phyloP scores from a whole-genome alignment of 176 grass and related monocot species.

The Calamus simplicifolius region DNA sequence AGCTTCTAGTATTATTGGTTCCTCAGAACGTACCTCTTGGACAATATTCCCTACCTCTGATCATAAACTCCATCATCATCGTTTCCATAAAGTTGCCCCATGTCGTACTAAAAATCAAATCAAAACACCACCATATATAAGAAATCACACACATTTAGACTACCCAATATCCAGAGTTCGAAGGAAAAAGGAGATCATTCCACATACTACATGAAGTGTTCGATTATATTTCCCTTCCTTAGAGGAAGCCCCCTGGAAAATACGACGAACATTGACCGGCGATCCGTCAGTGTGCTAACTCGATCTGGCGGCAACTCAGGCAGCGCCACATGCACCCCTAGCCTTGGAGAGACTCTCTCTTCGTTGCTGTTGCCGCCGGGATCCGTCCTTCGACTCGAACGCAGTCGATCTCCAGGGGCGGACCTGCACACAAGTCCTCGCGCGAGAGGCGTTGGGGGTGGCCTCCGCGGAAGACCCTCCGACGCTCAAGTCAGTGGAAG shows the following conservation, averaged over 20 bases:
- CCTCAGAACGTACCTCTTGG: too few species aligned
- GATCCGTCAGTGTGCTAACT: slow-evolving; percentile 36
- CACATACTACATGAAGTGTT: slow-evolving; percentile 51
- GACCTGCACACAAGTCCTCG: too few species aligned
- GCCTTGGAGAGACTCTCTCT: background rate
- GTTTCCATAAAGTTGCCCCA: slow-evolving; percentile 37
- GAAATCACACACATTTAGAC: background rate
- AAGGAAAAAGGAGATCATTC: background rate
- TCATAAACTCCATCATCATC: background rate
- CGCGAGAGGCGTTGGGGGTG: too few species aligned
- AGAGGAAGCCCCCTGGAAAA: slow-evolving; percentile 37
- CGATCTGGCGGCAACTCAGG: slow-evolving; percentile 2
- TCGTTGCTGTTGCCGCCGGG: too few species aligned
- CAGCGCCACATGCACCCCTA: background rate
- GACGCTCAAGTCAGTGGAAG: too few species aligned
- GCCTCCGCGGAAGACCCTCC: too few species aligned
- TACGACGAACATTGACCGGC: slow-evolving; percentile 58
- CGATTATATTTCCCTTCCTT: slow-evolving; percentile 33
- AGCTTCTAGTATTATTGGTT: too few species aligned
- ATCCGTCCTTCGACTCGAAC: too few species aligned
- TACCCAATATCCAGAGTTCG: background rate
- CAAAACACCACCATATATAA: background rate
- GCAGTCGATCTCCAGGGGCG: too few species aligned
- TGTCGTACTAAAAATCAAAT: slow-evolving; percentile 9
- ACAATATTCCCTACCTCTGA: too few species aligned